Conservation (phyloP, 2,329 filamentous ascomycete genomes). For the Trichoderma sp. region DNA sequence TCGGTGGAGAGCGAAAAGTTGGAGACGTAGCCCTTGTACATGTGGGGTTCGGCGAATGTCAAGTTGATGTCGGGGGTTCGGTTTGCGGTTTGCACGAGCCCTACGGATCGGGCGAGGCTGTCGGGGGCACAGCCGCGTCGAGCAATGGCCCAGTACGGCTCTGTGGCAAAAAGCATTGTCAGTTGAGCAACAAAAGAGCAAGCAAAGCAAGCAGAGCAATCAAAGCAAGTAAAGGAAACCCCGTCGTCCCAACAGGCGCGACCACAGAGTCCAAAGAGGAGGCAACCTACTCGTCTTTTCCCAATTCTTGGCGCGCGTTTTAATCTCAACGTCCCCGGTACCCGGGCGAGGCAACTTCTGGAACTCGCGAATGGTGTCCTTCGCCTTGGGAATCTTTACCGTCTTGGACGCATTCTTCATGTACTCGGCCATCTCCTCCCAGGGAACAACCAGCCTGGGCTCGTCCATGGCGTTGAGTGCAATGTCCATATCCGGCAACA, state of each 20-base stretch:
- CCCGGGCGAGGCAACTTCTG: conserved; percentile 46
- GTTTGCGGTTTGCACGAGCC: conserved; percentile 49
- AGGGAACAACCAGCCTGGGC: conserved; percentile 64
- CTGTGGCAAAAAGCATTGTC: conserved; percentile 37
- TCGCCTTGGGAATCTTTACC: conserved; percentile 47
- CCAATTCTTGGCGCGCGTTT: conserved; percentile 50
- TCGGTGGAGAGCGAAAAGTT: conserved; percentile 65
- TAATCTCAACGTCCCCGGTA: conserved; percentile 41
- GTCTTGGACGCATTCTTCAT: conserved; percentile 56
- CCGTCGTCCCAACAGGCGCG: neutral
- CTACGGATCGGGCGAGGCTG: conserved; percentile 58
- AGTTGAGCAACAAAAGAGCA: neutral
- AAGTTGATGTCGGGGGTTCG: conserved; percentile 50
- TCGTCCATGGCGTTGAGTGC: conserved; percentile 70
- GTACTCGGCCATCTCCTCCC: conserved; percentile 60
- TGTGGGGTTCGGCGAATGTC: conserved; percentile 51
- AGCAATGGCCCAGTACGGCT: conserved; percentile 60
- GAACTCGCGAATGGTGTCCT: conserved; percentile 50
- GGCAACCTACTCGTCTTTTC: conserved; percentile 45
- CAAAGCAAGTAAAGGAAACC: neutral
- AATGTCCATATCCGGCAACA: conserved; percentile 68
- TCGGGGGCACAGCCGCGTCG: conserved; percentile 63
- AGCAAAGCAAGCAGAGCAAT: neutral
- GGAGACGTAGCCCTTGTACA: conserved; percentile 59
- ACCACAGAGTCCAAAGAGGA: neutral